These are phyloP conservation scores for Hippophae gyantsensis DNA, from an alignment of 306 rosid genomes.

Conservation along the genomic window DNA sequence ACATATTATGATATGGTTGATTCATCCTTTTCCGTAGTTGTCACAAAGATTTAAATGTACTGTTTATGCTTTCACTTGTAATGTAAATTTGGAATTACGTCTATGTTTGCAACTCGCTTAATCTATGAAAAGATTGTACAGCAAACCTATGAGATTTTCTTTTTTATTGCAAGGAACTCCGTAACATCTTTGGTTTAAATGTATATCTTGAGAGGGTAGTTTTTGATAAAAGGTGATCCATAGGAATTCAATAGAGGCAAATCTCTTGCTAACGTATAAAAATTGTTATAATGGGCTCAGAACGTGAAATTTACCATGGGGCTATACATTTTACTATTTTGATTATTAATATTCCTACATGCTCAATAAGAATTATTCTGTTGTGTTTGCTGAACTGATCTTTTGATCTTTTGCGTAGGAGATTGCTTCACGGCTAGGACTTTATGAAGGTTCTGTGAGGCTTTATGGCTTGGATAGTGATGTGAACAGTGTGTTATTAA, in stretches of 20 bases:
- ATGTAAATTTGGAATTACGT: not conserved
- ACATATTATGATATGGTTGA: no score
- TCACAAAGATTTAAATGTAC: no score
- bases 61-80: not conserved
- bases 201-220: not conserved
- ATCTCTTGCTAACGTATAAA: no score
- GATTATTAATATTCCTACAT: slow-evolving; percentile 13
- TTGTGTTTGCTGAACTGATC: slow-evolving; percentile 22
- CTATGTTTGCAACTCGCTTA: not conserved
- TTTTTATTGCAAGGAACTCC: not conserved
- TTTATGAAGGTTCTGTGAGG: slow-evolving; percentile 61
- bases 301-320: no score
- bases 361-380: slow-evolving; percentile 12
- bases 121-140: not conserved
- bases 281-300: no score
- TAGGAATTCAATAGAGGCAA: no score
- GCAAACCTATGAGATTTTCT: not conserved
- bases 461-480: slow-evolving; percentile 75
- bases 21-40: no score
- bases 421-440: slow-evolving; percentile 80
- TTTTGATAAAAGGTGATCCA: not conserved
- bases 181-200: not conserved
- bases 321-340: not conserved
- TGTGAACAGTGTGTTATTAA: slow-evolving; percentile 54
- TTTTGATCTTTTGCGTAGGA: slow-evolving; percentile 48